phyloP scores from a whole-genome alignment of 768 basidiomycete genomes.

The Phlebiopsis flavidoalba region DNA sequence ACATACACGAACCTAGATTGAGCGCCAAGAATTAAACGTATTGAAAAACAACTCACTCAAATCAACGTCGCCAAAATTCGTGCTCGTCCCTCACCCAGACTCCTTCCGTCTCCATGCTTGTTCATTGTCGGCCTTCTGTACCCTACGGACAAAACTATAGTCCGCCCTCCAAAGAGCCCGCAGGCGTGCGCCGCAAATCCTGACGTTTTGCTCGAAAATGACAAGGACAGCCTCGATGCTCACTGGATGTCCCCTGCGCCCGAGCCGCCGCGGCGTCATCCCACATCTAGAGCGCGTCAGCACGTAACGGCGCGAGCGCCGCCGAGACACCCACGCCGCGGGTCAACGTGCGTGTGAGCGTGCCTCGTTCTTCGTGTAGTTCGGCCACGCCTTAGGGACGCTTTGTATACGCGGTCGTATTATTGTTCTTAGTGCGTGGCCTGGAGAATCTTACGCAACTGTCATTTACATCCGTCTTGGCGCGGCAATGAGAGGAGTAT shows the following conservation, averaged over 20 bases:
- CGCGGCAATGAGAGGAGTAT: no score
- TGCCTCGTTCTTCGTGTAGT: slow-evolving; percentile 49
- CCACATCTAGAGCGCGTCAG: slow-evolving; percentile 61
- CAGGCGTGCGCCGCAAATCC: slow-evolving; percentile 34
- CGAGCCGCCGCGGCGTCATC: slow-evolving; percentile 40
- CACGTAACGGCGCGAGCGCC: slow-evolving; percentile 36
- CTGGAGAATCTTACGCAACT: slow-evolving; percentile 42
- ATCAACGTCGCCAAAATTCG: slow-evolving; percentile 44
- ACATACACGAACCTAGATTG: no score
- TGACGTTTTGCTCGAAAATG: slow-evolving; percentile 47
- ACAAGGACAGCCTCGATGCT: slow-evolving; percentile 50
- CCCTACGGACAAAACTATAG: no score
- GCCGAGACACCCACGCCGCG: slow-evolving; percentile 43
- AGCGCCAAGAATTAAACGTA: no score
- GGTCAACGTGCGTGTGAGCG: slow-evolving; percentile 28
- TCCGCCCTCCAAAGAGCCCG: slow-evolving; percentile 50
- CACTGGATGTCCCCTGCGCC: slow-evolving; percentile 37
- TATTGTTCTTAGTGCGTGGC: slow-evolving; percentile 33
- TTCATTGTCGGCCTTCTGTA: no score
- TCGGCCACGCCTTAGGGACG: slow-evolving; percentile 63
- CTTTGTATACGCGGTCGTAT: slow-evolving; percentile 33
- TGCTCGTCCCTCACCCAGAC: no score
- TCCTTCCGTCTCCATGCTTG: slow-evolving; percentile 22
- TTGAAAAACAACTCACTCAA: no score
- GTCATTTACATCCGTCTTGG: no score